Evolutionary conservation across 371 early-diverging fungal species (phyloP), one percentile per base, ranked within the genome.

Genomic region (Syncephalis fuscata): DNA sequence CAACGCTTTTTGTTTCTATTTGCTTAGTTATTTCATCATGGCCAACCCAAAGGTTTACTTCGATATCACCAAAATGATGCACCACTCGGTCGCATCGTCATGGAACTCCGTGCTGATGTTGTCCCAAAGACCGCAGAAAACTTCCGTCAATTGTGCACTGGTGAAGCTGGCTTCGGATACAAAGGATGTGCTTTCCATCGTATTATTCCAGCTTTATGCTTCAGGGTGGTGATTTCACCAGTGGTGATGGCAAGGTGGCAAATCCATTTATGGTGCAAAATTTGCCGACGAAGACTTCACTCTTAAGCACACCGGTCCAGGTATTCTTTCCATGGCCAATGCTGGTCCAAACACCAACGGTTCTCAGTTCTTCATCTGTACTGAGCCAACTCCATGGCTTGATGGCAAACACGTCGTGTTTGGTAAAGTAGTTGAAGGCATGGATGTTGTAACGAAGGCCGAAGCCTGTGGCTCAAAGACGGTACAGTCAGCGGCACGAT

Each of bases 161-260:
- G 66, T 51, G 70, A 59, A 68, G 70, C 66, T 64, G 87, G 70
- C 48, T 75, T 57, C 68, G 89, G 92, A 45, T 41, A 41, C 21
- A 8, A 10, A 27, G 20, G 41, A n/a, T 16, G 8, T 16, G 4
- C 26, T 17, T 49, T 50, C 80, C 97, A 96, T 74, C 77, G 94
- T 55, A 74, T 91, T 51, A 90, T 91, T 68, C 74, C 59, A 58
- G 85, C 14, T 99, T 98, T 73, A 98, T 99, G 92, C 74, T 95
- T 44, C 99, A 98, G 67, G 99, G 98, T 51, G 99, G 99, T 54
- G 99, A 99, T 72, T 80, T 98, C 69, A 80, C 80, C 69, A 64
- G 67, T 59, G 78, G 98, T 75, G 99, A 98, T 56, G n/a, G n/a
- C 93, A 94, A 23, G 99, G 99, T 52, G 81, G 87, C 54, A 74